A percentile compares a stretch with the other conserved stretches of the same genome.
Conservation (phyloP, 108 stramenopile genomes). For the Discostella stelligeroides region DNA sequence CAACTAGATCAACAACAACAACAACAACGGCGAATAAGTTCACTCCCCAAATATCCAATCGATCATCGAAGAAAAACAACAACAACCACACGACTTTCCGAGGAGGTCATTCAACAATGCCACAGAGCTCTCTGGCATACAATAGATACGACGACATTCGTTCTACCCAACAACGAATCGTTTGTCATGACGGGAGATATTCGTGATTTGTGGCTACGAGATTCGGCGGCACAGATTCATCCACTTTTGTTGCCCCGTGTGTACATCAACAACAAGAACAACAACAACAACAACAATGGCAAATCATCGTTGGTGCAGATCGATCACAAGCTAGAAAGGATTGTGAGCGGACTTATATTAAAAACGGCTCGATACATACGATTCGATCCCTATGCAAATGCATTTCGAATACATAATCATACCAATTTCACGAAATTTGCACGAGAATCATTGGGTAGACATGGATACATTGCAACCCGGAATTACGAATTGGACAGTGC, state of each 20-base stretch:
- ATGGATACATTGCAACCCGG: slow-evolving; percentile 59
- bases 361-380: slow-evolving; percentile 61
- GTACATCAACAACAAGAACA: slow-evolving; percentile 7
- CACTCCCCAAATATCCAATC: slow-evolving; percentile 27
- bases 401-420: slow-evolving; percentile 48
- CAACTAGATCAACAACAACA: background rate
- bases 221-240: slow-evolving; percentile 72
- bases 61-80: slow-evolving; percentile 19
- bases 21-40: background rate
- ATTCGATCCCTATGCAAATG: slow-evolving; percentile 75
- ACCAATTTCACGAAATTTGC: slow-evolving; percentile 35
- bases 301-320: slow-evolving; percentile 30
- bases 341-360: slow-evolving; percentile 63
- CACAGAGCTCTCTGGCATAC: slow-evolving; percentile 50
- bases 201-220: slow-evolving; percentile 75
- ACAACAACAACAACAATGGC: too few relatives aligned
- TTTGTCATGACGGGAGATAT: slow-evolving; percentile 87
- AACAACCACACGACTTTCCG: slow-evolving; percentile 4
- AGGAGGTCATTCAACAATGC: slow-evolving; percentile 35
- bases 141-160: slow-evolving; percentile 52
- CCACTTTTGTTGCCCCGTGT: slow-evolving; percentile 55
- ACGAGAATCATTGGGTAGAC: slow-evolving; percentile 53
- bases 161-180: slow-evolving; percentile 55
- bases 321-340: slow-evolving; percentile 48
- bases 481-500: slow-evolving; percentile 73